These are phyloP conservation scores for Rubia balearica DNA, from an alignment of 305 asterid species.

Conservation along the genomic window DNA sequence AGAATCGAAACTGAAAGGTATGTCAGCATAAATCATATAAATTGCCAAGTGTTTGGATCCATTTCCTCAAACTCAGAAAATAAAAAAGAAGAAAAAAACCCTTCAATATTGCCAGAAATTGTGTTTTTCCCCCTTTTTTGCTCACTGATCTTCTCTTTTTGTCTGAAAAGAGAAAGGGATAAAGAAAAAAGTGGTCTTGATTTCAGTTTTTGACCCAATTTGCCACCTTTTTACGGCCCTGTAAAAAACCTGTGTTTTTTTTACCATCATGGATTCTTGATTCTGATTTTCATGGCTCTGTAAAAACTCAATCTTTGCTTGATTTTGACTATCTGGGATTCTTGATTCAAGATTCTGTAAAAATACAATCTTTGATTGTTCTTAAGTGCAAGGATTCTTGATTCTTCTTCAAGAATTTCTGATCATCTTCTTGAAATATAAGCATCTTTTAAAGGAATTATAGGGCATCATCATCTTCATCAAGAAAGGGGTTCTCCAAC, in stretches of 20 bases:
- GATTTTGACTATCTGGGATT: neutral
- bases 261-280: neutral
- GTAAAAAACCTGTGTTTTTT: neutral
- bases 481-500: conserved; percentile 1
- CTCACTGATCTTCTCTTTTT: conserved; percentile 8
- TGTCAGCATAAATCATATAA: too few species aligned
- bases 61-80: neutral
- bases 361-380: neutral
- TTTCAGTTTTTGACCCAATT: neutral
- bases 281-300: neutral
- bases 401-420: neutral
- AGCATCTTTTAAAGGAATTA: neutral
- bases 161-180: neutral
- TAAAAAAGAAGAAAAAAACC: neutral
- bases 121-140: conserved; percentile 23
- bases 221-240: neutral
- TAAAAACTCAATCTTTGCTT: neutral
- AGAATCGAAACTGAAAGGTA: neutral
- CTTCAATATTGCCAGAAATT: neutral
- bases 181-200: neutral
- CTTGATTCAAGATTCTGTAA: neutral
- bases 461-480: conserved; percentile 1
- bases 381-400: neutral
- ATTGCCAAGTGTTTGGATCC: conserved; percentile 21
- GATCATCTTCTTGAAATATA: neutral